These are phyloP conservation scores for Bolboschoenoplectus hybrid DNA, from an alignment of 202 grass and related monocot genomes.

Conservation along the genomic window DNA sequence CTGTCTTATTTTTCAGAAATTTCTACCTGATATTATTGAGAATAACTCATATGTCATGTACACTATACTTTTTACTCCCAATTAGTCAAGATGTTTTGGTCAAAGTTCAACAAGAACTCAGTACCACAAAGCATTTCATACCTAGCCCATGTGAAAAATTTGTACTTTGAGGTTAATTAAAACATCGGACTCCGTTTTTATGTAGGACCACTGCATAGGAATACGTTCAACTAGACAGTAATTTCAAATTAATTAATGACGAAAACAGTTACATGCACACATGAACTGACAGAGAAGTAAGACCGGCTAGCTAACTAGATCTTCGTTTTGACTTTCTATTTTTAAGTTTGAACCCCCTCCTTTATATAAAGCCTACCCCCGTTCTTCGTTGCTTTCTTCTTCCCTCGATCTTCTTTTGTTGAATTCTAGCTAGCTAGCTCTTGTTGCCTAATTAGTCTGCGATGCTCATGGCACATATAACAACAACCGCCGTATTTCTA, in stretches of 20 bases:
- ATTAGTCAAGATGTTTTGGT: neutral
- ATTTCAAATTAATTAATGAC: conserved; percentile 8
- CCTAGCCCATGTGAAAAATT: neutral
- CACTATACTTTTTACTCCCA: neutral
- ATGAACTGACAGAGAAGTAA: conserved; percentile 25
- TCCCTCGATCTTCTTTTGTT: neutral
- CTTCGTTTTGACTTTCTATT: conserved; percentile 29
- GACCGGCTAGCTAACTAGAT: conserved; percentile 12
- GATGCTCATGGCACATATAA: neutral
- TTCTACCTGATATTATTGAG: neutral
- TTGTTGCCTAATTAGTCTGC: neutral
- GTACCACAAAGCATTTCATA: neutral
- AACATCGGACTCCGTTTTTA: conserved; percentile 30
- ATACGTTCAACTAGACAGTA: neutral
- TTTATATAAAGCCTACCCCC: conserved; percentile 23
- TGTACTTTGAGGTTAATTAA: conserved; percentile 26
- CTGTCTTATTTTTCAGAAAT: neutral
- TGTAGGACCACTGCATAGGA: conserved; percentile 12
- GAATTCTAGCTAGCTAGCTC: conserved; percentile 9
- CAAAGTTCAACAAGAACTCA: neutral
- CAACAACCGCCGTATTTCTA: neutral
- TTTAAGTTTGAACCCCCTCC: neutral
- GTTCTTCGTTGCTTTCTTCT: neutral
- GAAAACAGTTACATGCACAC: conserved; percentile 25
- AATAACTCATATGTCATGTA: neutral